Conservation (phyloP, 2,329 filamentous ascomycete species). For the Karstenula rhodostoma region DNA sequence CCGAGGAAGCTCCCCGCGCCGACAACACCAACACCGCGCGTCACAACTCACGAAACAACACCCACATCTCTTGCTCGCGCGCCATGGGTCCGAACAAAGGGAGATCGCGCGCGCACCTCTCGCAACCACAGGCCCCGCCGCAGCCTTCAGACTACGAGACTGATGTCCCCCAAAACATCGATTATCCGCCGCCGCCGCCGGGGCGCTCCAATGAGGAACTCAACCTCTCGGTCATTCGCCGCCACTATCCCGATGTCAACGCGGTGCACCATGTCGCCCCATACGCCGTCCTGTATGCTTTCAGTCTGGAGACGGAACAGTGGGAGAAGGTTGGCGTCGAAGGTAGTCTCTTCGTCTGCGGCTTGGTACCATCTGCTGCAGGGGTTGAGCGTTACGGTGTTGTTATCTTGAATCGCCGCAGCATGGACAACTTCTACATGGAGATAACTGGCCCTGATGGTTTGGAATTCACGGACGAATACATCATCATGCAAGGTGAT, state of each 20-base stretch:
- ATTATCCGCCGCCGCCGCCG: conserved; percentile 50
- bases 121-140: conserved; percentile 42
- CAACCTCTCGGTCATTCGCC: conserved; percentile 83
- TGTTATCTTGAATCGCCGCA: conserved; percentile 58
- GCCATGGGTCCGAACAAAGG: conserved; percentile 41
- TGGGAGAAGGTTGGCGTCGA: conserved; percentile 91
- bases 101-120: conserved; percentile 38
- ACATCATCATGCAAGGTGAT: conserved; percentile 63
- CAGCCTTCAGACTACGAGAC: conserved; percentile 65
- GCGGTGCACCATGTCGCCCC: conserved; percentile 81
- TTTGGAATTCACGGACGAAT: conserved; percentile 62
- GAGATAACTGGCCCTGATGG: conserved; percentile 54
- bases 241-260: conserved; percentile 78
- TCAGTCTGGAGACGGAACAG: conserved; percentile 67
- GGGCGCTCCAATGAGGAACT: conserved; percentile 81
- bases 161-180: conserved; percentile 51
- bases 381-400: conserved; percentile 52
- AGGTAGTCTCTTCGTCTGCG: conserved; percentile 88
- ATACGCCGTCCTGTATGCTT: conserved; percentile 86
- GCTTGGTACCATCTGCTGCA: conserved; percentile 55
- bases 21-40: neutral
- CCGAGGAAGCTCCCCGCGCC: conserved; percentile 4
- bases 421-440: conserved; percentile 57
- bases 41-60: neutral
- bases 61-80: neutral